Evolutionary conservation across 2,329 filamentous ascomycete species (phyloP).

Genomic region (Colletotrichum magnum): DNA sequence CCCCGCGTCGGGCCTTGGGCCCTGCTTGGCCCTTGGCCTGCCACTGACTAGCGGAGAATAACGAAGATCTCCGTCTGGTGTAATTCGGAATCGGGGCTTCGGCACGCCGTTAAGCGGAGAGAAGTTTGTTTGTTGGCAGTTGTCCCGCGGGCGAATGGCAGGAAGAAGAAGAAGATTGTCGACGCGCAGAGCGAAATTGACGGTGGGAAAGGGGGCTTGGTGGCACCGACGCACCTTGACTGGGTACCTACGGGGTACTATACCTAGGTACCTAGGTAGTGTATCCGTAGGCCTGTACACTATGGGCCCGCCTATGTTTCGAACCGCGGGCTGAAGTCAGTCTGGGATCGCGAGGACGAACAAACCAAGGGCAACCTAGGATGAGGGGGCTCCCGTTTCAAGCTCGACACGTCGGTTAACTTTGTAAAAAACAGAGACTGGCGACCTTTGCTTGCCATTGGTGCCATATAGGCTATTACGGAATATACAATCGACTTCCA

Average conservation of each 20-base stretch:
- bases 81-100: slow-evolving; percentile 8
- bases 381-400: slow-evolving; percentile 31
- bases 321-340: slow-evolving; percentile 27
- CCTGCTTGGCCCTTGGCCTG: slow-evolving; percentile 30
- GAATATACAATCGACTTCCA: too few relatives aligned
- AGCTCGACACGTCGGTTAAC: neutral
- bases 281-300: neutral
- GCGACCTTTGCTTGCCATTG: too few relatives aligned
- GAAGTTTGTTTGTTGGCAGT: neutral
- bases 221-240: slow-evolving; percentile 1
- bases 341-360: slow-evolving; percentile 5
- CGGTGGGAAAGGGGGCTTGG: slow-evolving; percentile 14
- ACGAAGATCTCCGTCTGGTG: slow-evolving; percentile 39
- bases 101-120: slow-evolving; percentile 6
- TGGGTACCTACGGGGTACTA: neutral
- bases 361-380: slow-evolving; percentile 15
- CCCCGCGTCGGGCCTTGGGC: slow-evolving; percentile 22
- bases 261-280: too few relatives aligned
- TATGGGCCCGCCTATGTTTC: slow-evolving; percentile 15
- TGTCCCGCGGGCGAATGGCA: neutral
- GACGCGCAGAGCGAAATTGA: neutral
- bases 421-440: too few relatives aligned
- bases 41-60: slow-evolving; percentile 34
- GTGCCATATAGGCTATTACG: too few relatives aligned
- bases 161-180: neutral